Evolutionary conservation across 73 alveolate genomes (phyloP).

Genomic region (Effrenium voratum): DNA sequence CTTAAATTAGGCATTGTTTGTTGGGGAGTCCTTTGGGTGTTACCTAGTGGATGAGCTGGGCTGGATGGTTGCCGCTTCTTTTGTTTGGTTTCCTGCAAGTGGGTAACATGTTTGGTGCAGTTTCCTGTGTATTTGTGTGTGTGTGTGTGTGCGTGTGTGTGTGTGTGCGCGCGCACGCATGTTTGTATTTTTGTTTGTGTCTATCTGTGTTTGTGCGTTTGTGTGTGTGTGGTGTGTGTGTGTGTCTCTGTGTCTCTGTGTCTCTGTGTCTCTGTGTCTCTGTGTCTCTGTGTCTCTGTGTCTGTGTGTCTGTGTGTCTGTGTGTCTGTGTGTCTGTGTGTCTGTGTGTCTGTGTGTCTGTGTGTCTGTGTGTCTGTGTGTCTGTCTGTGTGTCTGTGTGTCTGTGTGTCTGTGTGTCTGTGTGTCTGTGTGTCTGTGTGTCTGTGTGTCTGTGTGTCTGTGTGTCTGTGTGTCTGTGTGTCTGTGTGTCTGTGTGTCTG

Average conservation of each 20-base stretch:
- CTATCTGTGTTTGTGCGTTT: neutral
- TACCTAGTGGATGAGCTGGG: no score
- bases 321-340: neutral
- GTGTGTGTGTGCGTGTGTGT: neutral
- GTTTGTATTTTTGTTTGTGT: neutral
- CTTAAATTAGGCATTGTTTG: no score
- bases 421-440: constrained; percentile 4
- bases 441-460: neutral
- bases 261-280: constrained; percentile 7
- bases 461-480: neutral
- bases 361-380: constrained; percentile 7
- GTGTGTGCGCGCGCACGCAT: neutral
- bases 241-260: constrained; percentile 7
- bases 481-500: no score
- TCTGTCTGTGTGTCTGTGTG: neutral
- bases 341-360: constrained; percentile 3
- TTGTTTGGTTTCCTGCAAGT: no score
- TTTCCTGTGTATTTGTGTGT: neutral
- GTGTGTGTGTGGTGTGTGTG: neutral
- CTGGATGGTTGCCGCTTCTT: no score
- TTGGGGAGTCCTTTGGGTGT: no score
- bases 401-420: constrained; percentile 1
- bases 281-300: neutral
- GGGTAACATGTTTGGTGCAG: no score
- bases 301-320: neutral